These are phyloP conservation scores for Polyplosphaeria fusca DNA, from an alignment of 495 filamentous ascomycete species.

Conservation along the genomic window DNA sequence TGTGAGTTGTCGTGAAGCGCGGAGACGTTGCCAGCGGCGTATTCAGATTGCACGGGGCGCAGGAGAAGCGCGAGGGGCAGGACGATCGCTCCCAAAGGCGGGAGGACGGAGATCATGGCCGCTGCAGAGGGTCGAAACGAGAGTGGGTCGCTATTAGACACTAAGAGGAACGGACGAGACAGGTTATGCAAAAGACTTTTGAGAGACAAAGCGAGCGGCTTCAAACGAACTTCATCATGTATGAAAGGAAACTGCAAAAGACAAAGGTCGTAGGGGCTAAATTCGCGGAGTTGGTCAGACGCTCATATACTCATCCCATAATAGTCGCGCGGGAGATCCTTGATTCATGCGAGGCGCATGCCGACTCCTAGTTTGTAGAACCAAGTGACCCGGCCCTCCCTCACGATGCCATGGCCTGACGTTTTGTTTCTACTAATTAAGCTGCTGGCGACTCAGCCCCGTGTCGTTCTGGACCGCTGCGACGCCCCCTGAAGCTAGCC, in stretches of 20 bases:
- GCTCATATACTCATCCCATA: too few species aligned
- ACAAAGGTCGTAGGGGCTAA: too few species aligned
- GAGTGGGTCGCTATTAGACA: background rate
- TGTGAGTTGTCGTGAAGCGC: slow-evolving; percentile 16
- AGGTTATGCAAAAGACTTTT: background rate
- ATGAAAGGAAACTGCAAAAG: background rate
- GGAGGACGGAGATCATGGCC: slow-evolving; percentile 5
- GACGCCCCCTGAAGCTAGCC: background rate
- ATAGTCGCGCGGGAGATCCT: too few species aligned
- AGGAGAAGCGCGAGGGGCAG: slow-evolving; percentile 15
- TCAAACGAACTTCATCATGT: background rate
- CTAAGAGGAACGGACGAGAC: background rate
- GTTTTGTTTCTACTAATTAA: slow-evolving; percentile 3
- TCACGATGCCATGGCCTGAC: slow-evolving; percentile 12
- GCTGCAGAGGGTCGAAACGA: background rate
- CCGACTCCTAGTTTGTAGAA: slow-evolving; percentile 2
- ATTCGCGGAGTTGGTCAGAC: too few species aligned
- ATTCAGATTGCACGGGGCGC: slow-evolving; percentile 12
- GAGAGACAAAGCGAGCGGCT: background rate
- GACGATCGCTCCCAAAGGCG: slow-evolving; percentile 7
- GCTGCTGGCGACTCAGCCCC: background rate
- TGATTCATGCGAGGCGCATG: too few species aligned
- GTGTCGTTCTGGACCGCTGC: background rate
- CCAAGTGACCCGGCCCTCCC: background rate
- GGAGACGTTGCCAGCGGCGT: slow-evolving; percentile 9